Conservation (phyloP, 805 yeast species). For the Suhomyces vadensis region DNA sequence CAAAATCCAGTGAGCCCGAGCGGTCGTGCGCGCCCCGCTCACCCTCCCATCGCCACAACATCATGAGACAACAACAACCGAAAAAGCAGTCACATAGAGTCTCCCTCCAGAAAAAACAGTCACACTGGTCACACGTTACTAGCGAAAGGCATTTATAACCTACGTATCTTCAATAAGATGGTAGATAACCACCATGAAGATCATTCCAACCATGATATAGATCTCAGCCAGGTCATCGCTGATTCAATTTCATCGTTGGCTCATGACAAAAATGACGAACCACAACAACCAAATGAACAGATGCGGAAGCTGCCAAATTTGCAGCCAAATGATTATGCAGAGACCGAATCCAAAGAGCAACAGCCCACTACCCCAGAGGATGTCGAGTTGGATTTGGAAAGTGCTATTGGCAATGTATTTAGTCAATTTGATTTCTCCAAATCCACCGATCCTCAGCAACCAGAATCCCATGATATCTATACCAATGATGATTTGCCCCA, state of each 20-base stretch:
- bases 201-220: conserved; percentile 11
- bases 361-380: conserved; percentile 4
- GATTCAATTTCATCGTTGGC: conserved; percentile 9
- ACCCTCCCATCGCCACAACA: conserved; percentile 2
- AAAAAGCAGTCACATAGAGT: conserved; percentile 21
- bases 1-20: background rate
- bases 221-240: conserved; percentile 11
- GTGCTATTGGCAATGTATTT: conserved; percentile 42
- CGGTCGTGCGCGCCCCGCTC: conserved; percentile 1
- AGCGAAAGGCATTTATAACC: conserved; percentile 1
- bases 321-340: conserved; percentile 12
- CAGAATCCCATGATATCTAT: background rate
- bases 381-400: conserved; percentile 24
- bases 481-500: background rate
- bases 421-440: conserved; percentile 28
- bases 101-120: conserved; percentile 20
- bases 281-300: conserved; percentile 1
- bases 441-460: background rate
- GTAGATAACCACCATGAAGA: background rate
- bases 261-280: background rate
- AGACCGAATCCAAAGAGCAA: conserved; percentile 1
- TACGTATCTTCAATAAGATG: background rate
- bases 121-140: conserved; percentile 15
- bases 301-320: conserved; percentile 4
- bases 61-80: conserved; percentile 8